Percentiles rank a stretch among this genome's conserved stretches.
phyloP scores from a whole-genome alignment of 805 yeast genomes.

The Suhomyces xylopsoci region DNA sequence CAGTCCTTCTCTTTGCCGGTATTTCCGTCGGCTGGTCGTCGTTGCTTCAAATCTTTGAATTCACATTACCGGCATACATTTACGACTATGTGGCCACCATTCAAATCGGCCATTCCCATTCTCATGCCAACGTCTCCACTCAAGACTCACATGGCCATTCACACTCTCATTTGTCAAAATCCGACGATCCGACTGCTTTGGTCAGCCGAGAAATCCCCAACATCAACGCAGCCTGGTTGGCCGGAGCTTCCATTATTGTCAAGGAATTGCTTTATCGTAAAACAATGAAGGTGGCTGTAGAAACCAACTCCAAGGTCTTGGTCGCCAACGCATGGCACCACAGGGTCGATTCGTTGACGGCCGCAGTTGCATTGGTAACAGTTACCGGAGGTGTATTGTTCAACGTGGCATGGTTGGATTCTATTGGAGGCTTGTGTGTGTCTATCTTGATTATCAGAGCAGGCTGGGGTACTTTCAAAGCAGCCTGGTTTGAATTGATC shows the following conservation, averaged over 20 bases:
- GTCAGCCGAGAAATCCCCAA: conserved; percentile 36
- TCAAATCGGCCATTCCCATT: conserved; percentile 51
- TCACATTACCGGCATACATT: conserved; percentile 59
- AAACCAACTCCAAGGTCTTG: conserved; percentile 80
- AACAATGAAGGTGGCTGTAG: conserved; percentile 75
- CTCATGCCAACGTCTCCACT: conserved; percentile 33
- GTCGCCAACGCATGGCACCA: conserved; percentile 99
- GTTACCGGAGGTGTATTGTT: conserved; percentile 82
- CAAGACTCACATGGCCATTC: conserved; percentile 10
- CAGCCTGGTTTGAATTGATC: conserved; percentile 70
- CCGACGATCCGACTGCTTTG: conserved; percentile 3
- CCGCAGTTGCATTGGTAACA: conserved; percentile 84
- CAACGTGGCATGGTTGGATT: conserved; percentile 80
- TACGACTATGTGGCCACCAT: conserved; percentile 51
- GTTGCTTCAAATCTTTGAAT: conserved; percentile 62
- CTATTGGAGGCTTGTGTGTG: conserved; percentile 87
- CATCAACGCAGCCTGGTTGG: conserved; percentile 95
- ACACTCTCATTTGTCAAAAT: conserved; percentile 22
- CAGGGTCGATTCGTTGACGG: conserved; percentile 88
- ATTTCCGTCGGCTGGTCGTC: conserved; percentile 88
- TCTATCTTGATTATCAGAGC: conserved; percentile 80
- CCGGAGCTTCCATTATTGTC: conserved; percentile 79
- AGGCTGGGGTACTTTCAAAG: conserved; percentile 70
- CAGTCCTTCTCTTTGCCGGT: conserved; percentile 83
- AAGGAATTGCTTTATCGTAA: conserved; percentile 87